These are phyloP conservation scores for Anaeromyces robustus DNA, from an alignment of 192 early-diverging fungal species.

Conservation along the genomic window DNA sequence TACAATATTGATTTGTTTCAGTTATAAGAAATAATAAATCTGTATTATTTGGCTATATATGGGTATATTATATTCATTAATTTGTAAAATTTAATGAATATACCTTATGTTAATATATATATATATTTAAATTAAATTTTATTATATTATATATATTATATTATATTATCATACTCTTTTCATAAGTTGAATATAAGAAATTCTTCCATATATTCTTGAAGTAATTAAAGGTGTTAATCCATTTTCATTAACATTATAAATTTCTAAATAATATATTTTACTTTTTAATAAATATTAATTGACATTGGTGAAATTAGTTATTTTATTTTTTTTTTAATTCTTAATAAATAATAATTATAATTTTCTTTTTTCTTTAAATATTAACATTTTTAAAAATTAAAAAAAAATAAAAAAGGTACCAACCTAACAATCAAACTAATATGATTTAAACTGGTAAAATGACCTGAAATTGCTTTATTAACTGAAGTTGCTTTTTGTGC, in stretches of 20 bases:
- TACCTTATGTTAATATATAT: too few species aligned
- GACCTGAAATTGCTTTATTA: slow-evolving; percentile 36
- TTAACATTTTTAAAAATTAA: too few species aligned
- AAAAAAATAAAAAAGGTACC: neutral
- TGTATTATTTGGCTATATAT: slow-evolving; percentile 32
- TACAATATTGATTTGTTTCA: slow-evolving; percentile 44
- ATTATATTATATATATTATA: too few species aligned
- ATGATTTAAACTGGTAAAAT: slow-evolving; percentile 41
- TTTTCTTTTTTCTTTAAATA: too few species aligned
- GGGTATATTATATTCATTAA: too few species aligned
- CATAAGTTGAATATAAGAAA: neutral
- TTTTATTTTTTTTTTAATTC: too few species aligned
- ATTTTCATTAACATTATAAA: neutral
- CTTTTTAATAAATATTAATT: neutral
- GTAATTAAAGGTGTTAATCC: neutral
- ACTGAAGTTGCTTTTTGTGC: slow-evolving; percentile 67
- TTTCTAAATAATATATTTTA: neutral
- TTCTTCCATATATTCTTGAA: neutral
- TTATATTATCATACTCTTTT: neutral
- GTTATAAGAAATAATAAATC: slow-evolving; percentile 55
- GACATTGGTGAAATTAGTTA: too few species aligned
- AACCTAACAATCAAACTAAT: slow-evolving; percentile 64
- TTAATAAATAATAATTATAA: too few species aligned
- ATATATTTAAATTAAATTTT: too few species aligned
- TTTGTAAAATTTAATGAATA: too few species aligned